phyloP scores from a whole-genome alignment of 768 basidiomycete genomes.

The Leccinum truebloodii region DNA sequence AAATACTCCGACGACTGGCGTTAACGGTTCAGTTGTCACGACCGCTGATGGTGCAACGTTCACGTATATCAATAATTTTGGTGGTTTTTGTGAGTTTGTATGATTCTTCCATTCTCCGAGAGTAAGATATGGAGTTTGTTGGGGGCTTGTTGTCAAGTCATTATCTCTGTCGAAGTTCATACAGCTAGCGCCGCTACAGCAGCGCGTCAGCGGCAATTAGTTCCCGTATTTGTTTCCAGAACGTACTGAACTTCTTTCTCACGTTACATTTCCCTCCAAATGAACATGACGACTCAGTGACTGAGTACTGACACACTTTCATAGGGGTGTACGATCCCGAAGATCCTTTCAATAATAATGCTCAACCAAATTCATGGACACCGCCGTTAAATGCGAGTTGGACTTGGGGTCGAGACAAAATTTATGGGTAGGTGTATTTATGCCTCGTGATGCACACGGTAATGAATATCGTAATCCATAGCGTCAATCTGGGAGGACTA shows the following conservation, averaged over 20 bases:
- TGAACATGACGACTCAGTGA: not conserved
- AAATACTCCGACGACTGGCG: slow-evolving; percentile 42
- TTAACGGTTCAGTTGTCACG: slow-evolving; percentile 67
- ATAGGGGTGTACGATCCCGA: slow-evolving; percentile 67
- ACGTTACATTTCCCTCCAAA: not conserved
- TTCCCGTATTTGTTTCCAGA: not conserved
- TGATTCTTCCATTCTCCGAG: not conserved
- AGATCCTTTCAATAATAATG: slow-evolving; percentile 74
- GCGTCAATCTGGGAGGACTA: slow-evolving; percentile 74
- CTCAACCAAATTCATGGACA: slow-evolving; percentile 77
- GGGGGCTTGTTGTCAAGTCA: not conserved
- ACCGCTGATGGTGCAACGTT: slow-evolving; percentile 70
- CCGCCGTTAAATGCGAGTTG: slow-evolving; percentile 77
- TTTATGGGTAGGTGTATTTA: slow-evolving; percentile 53
- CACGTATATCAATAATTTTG: slow-evolving; percentile 76
- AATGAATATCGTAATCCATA: slow-evolving; percentile 20
- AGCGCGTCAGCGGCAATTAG: not conserved
- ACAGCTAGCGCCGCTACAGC: not conserved
- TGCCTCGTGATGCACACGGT: slow-evolving; percentile 6
- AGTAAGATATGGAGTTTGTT: not conserved
- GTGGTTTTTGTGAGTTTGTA: slow-evolving; percentile 60
- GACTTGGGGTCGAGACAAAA: slow-evolving; percentile 62
- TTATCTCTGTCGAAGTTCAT: not conserved
- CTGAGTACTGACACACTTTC: slow-evolving; percentile 7
- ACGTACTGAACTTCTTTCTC: not conserved